Evolutionary conservation across 2,329 filamentous ascomycete species (phyloP).

Genomic region (Aspergillus floridensis): DNA sequence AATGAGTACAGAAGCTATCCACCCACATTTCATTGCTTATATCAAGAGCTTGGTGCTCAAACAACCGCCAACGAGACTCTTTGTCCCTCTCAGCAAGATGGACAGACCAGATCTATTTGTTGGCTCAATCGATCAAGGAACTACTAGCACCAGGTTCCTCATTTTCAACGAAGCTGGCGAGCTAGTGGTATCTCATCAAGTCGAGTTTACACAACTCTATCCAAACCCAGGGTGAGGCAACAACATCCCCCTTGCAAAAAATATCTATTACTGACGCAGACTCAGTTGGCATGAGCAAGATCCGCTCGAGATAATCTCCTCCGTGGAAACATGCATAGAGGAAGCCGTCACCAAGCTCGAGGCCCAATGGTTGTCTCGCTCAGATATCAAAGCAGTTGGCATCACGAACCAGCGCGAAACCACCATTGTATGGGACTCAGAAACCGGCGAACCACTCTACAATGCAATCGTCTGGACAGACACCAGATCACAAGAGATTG

Average conservation of each 20-base stretch:
- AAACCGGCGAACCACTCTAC: slow-evolving; percentile 74
- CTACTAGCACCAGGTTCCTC: slow-evolving; percentile 82
- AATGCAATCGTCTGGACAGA: slow-evolving; percentile 91
- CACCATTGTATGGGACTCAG: slow-evolving; percentile 77
- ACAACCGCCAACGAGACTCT: not conserved
- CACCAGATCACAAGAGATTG: slow-evolving; percentile 71
- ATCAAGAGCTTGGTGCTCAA: not conserved
- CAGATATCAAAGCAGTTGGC: slow-evolving; percentile 70
- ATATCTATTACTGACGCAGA: not conserved
- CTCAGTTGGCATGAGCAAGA: slow-evolving; percentile 85
- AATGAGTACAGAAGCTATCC: not conserved
- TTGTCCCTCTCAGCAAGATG: slow-evolving; percentile 17
- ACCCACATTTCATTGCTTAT: not conserved
- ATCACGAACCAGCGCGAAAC: slow-evolving; percentile 92
- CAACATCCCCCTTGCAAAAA: not conserved
- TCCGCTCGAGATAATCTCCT: slow-evolving; percentile 68
- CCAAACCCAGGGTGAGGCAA: slow-evolving; percentile 72
- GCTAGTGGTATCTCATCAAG: slow-evolving; percentile 76
- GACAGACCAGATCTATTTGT: slow-evolving; percentile 55
- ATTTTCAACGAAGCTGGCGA: slow-evolving; percentile 80
- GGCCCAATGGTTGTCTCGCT: slow-evolving; percentile 60
- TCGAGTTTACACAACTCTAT: slow-evolving; percentile 81
- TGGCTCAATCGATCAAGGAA: slow-evolving; percentile 86
- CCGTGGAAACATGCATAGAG: slow-evolving; percentile 76
- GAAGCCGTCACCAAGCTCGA: slow-evolving; percentile 68